Percentiles rank a stretch among this genome's conserved stretches.
Evolutionary conservation across 2,329 filamentous ascomycete species (phyloP).

Genomic region (Trichoderma simmonsii): DNA sequence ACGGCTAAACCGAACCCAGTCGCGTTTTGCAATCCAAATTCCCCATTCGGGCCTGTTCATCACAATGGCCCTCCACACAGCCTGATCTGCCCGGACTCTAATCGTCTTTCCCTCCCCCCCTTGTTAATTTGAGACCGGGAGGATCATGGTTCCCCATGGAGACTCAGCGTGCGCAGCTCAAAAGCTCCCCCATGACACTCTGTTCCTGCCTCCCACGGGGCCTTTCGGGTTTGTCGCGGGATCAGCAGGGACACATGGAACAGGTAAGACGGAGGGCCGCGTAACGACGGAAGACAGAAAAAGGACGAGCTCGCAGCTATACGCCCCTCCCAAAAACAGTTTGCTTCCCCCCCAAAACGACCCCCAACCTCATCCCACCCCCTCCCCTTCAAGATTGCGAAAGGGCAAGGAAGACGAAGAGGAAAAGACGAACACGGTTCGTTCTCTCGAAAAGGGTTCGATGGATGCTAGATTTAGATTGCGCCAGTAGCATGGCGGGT

Average conservation of each 20-base stretch:
- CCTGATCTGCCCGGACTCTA: background rate
- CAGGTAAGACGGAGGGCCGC: background rate
- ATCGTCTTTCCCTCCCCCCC: background rate
- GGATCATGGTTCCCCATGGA: slow-evolving; percentile 4
- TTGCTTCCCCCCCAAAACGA: background rate
- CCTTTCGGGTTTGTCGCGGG: background rate
- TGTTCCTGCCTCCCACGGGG: background rate
- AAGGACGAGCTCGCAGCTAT: background rate
- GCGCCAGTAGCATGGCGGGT: slow-evolving; percentile 4
- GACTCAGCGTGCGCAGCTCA: background rate
- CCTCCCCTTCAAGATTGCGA: background rate
- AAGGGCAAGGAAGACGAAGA: background rate
- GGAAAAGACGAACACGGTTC: background rate
- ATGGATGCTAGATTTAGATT: slow-evolving; percentile 17
- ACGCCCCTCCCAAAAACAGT: background rate
- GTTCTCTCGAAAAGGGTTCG: background rate
- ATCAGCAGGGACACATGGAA: slow-evolving; percentile 9
- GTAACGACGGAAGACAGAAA: background rate
- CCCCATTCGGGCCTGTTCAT: background rate
- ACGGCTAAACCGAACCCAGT: background rate
- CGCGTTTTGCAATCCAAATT: background rate
- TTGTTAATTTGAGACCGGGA: slow-evolving; percentile 1
- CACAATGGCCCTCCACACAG: background rate
- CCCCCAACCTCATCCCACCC: background rate
- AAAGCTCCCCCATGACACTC: background rate